A percentile compares a stretch with the other conserved stretches of the same genome.
Conservation (phyloP, 352 stramenopile genomes). For the Phytopythium mirpurense region DNA sequence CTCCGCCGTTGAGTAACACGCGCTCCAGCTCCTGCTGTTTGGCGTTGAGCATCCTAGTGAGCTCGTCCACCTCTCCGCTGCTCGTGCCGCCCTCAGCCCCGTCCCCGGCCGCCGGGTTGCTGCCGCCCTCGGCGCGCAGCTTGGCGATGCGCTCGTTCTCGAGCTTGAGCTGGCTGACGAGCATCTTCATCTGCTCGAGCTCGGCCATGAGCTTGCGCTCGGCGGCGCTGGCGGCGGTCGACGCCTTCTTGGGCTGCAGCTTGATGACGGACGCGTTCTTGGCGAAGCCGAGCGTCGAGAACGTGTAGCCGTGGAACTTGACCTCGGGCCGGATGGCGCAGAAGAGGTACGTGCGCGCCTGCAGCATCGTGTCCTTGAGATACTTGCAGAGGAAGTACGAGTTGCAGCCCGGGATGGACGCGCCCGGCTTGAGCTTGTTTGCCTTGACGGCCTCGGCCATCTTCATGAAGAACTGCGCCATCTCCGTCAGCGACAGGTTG, state of each 20-base stretch:
- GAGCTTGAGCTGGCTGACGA: conserved; percentile 77
- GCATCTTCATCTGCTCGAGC: conserved; percentile 91
- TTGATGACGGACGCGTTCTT: conserved; percentile 95
- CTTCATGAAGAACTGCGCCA: conserved; percentile 97
- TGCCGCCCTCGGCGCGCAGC: conserved; percentile 13
- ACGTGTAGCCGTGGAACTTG: conserved; percentile 92
- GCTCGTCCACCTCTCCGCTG: conserved; percentile 37
- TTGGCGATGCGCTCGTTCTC: conserved; percentile 81
- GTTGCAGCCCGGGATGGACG: conserved; percentile 92
- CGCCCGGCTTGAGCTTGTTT: conserved; percentile 93
- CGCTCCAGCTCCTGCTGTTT: conserved; percentile 74
- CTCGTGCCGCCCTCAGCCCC: conserved; percentile 21
- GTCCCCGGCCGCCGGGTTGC: conserved; percentile 8
- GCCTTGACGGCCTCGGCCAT: conserved; percentile 93
- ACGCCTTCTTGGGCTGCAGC: conserved; percentile 93
- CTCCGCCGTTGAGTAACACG: conserved; percentile 50
- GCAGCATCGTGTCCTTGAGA: conserved; percentile 95
- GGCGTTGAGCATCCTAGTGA: conserved; percentile 55
- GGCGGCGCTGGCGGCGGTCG: conserved; percentile 78
- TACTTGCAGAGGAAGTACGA: conserved; percentile 96
- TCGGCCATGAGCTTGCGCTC: conserved; percentile 94
- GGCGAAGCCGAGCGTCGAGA: conserved; percentile 92
- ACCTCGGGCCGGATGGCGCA: conserved; percentile 92
- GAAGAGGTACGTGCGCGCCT: conserved; percentile 91
- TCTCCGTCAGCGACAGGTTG: conserved; percentile 93